phyloP scores from a whole-genome alignment of 2,329 filamentous ascomycete species.

The Stachybotrys chlorohalonatus region DNA sequence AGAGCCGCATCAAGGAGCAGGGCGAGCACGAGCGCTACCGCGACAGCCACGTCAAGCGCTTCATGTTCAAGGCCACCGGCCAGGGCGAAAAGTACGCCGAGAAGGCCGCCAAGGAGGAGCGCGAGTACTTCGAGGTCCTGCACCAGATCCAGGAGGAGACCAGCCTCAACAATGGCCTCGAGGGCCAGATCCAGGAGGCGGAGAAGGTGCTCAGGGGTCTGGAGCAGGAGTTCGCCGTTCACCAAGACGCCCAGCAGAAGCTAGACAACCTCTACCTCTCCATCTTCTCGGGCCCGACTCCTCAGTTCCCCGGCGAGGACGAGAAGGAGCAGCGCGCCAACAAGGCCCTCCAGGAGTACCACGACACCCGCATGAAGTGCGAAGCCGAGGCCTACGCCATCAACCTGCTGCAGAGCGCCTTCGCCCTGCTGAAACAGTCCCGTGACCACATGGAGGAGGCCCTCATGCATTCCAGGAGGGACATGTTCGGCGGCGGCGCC shows the following conservation, averaged over 20 bases:
- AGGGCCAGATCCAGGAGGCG: slow-evolving; percentile 29
- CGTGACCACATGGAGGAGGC: slow-evolving; percentile 31
- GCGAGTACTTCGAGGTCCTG: slow-evolving; percentile 44
- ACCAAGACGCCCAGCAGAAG: slow-evolving; percentile 31
- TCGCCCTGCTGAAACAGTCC: slow-evolving; percentile 23
- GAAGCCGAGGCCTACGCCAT: slow-evolving; percentile 33
- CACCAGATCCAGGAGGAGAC: slow-evolving; percentile 37
- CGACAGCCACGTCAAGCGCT: slow-evolving; percentile 41
- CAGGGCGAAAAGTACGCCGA: slow-evolving; percentile 29
- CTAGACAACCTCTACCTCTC: slow-evolving; percentile 41
- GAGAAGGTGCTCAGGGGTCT: slow-evolving; percentile 23
- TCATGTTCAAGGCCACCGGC: slow-evolving; percentile 40
- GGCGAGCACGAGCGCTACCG: slow-evolving; percentile 44
- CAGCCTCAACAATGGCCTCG: slow-evolving; percentile 30
- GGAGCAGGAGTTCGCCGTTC: slow-evolving; percentile 22
- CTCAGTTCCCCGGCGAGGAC: slow-evolving; percentile 45
- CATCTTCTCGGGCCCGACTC: slow-evolving; percentile 44
- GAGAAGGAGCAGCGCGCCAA: slow-evolving; percentile 28
- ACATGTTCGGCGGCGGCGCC: slow-evolving; percentile 41
- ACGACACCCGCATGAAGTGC: slow-evolving; percentile 21
- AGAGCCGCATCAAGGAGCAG: slow-evolving; percentile 34
- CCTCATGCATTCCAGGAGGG: slow-evolving; percentile 28
- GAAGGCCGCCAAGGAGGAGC: slow-evolving; percentile 43
- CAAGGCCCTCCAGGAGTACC: slow-evolving; percentile 25
- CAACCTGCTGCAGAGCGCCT: slow-evolving; percentile 28